Conservation (phyloP, 148 eudicot species). For the Camellia lanceoleosa region DNA sequence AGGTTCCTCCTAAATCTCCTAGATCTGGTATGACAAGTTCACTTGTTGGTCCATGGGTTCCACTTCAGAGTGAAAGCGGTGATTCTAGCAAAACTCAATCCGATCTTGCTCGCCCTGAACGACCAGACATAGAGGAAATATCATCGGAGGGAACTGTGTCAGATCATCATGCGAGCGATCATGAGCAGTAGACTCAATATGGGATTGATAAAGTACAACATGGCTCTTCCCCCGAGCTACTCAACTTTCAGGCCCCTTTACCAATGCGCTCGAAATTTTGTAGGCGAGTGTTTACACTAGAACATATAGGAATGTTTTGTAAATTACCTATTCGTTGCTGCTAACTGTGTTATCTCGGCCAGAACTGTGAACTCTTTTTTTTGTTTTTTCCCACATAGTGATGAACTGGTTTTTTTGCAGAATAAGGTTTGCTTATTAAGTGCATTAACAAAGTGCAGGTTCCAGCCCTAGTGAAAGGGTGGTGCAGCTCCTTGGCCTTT, state of each 20-base stretch:
- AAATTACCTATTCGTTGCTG: background rate
- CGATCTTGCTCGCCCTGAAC: slow-evolving; percentile 28
- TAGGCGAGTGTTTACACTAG: slow-evolving; percentile 11
- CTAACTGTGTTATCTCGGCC: background rate
- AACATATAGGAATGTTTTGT: slow-evolving; percentile 15
- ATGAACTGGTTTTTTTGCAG: background rate
- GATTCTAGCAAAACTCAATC: slow-evolving; percentile 50
- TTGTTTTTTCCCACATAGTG: no score
- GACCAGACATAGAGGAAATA: slow-evolving; percentile 35
- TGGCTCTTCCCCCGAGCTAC: background rate
- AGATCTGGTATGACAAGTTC: background rate
- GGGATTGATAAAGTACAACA: slow-evolving; percentile 7
- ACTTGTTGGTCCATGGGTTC: slow-evolving; percentile 14
- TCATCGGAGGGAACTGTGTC: slow-evolving; percentile 57
- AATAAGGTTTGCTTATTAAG: background rate
- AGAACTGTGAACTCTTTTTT: background rate
- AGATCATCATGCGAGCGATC: slow-evolving; percentile 32
- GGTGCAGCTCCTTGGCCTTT: background rate
- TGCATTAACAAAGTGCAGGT: background rate
- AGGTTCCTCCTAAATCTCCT: slow-evolving; percentile 14
- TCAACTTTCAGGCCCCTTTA: slow-evolving; percentile 3
- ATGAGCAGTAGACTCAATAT: slow-evolving; percentile 13
- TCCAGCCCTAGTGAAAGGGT: background rate
- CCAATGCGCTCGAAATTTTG: slow-evolving; percentile 20
- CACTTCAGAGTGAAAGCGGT: slow-evolving; percentile 23